Conservation (phyloP, 78 protist species). For the Bigelowiella natans region DNA sequence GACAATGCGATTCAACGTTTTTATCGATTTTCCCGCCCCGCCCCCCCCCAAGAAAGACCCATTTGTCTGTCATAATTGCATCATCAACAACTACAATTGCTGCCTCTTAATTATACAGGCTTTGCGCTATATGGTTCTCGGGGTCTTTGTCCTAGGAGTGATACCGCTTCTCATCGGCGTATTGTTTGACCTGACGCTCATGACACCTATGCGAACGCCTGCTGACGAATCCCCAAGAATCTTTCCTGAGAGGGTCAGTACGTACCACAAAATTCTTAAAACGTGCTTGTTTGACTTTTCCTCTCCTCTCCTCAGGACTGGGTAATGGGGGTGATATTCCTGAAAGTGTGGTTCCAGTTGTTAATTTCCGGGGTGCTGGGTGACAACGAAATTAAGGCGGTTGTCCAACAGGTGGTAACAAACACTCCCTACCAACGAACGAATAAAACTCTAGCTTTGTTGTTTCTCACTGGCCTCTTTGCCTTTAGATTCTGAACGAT, state of each 20-base stretch:
- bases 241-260: not conserved
- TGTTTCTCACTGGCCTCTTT: too few relatives aligned
- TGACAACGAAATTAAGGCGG: not conserved
- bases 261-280: too few relatives aligned
- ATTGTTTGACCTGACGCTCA: not conserved
- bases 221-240: not conserved
- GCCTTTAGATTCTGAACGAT: not conserved
- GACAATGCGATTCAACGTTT: not conserved
- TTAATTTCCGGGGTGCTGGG: not conserved
- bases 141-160: not conserved
- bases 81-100: not conserved
- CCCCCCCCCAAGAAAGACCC: too few relatives aligned
- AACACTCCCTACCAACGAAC: too few relatives aligned
- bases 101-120: not conserved
- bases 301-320: too few relatives aligned
- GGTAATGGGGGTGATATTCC: not conserved
- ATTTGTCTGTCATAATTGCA: too few relatives aligned
- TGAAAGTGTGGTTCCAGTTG: not conserved
- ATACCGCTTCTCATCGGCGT: not conserved
- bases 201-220: not conserved
- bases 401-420: not conserved
- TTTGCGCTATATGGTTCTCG: not conserved
- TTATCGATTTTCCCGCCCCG: too few relatives aligned
- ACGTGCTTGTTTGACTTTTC: too few relatives aligned
- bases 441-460: too few relatives aligned